Percentiles rank a stretch among this genome's conserved stretches.
Conservation (phyloP, 176 grass and related monocot species). For the Aegilops umbellulata region DNA sequence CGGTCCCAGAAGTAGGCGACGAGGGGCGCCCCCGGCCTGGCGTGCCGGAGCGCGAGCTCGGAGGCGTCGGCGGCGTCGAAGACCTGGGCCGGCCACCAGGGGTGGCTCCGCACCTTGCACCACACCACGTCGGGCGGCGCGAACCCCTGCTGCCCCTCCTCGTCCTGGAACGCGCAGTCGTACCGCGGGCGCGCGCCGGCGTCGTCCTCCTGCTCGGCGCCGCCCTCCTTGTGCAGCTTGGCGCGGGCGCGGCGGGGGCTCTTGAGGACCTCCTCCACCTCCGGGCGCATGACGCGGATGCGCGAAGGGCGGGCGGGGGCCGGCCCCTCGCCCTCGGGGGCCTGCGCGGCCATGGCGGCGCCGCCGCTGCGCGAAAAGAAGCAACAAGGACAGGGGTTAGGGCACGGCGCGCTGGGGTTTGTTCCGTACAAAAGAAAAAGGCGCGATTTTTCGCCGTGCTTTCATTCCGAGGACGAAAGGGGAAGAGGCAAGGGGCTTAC, state of each 20-base stretch:
- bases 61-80: conserved; percentile 74
- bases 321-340: not conserved
- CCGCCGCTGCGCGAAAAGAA: not conserved
- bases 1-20: conserved; percentile 82
- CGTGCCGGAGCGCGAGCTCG: conserved; percentile 45
- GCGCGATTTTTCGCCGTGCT: not conserved
- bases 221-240: not conserved
- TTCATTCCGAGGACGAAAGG: not conserved
- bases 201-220: not conserved
- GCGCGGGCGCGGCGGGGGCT: conserved; percentile 34
- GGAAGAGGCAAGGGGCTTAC: not conserved
- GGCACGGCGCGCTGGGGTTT: not conserved
- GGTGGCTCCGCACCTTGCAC: conserved; percentile 84
- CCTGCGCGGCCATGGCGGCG: conserved; percentile 26
- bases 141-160: conserved; percentile 25
- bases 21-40: conserved; percentile 41
- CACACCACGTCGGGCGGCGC: conserved; percentile 52
- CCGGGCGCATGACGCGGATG: conserved; percentile 35
- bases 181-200: conserved; percentile 17
- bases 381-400: not conserved
- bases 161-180: conserved; percentile 46
- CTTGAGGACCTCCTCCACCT: conserved; percentile 41
- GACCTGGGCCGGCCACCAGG: conserved; percentile 91
- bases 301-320: conserved; percentile 24
- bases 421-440: not conserved